These are phyloP conservation scores for Daldinia sp. DNA, from an alignment of 2,329 filamentous ascomycete genomes.

Conservation along the genomic window DNA sequence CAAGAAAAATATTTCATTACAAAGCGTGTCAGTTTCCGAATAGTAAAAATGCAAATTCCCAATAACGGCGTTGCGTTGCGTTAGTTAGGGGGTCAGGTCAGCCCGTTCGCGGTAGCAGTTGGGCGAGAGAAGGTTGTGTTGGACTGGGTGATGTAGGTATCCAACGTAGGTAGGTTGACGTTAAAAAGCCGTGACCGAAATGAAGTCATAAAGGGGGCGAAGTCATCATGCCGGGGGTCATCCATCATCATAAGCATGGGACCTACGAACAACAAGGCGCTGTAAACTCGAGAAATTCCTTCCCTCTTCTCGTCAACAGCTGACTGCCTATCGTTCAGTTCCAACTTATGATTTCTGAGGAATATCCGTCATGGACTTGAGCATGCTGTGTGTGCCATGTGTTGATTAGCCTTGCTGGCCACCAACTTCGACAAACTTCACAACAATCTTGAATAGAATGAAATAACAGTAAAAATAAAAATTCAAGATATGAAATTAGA, in stretches of 20 bases:
- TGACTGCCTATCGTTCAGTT: slow-evolving; percentile 8
- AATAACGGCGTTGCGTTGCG: background rate
- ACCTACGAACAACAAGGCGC: background rate
- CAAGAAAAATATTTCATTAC: slow-evolving; percentile 38
- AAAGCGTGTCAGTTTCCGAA: slow-evolving; percentile 34
- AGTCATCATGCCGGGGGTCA: slow-evolving; percentile 7
- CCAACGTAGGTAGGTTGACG: slow-evolving; percentile 5
- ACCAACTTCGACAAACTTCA: background rate
- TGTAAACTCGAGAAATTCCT: slow-evolving; percentile 2
- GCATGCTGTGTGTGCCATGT: slow-evolving; percentile 48
- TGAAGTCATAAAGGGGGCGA: slow-evolving; percentile 9
- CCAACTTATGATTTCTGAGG: slow-evolving; percentile 38
- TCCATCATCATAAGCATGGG: slow-evolving; percentile 14
- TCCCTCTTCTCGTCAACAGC: slow-evolving; percentile 8
- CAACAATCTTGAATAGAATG: background rate
- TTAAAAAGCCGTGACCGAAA: background rate
- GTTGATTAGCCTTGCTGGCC: slow-evolving; percentile 35
- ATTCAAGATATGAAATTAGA: slow-evolving; percentile 8
- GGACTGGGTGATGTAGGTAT: slow-evolving; percentile 8
- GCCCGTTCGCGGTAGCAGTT: background rate
- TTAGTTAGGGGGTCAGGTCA: background rate
- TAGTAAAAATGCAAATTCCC: slow-evolving; percentile 25
- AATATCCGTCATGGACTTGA: slow-evolving; percentile 53
- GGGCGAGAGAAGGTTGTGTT: background rate
- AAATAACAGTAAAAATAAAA: background rate